A percentile compares a stretch with the other conserved stretches of the same genome.
Conservation (phyloP, 768 basidiomycete genomes). For the Amanita jacksonii region DNA sequence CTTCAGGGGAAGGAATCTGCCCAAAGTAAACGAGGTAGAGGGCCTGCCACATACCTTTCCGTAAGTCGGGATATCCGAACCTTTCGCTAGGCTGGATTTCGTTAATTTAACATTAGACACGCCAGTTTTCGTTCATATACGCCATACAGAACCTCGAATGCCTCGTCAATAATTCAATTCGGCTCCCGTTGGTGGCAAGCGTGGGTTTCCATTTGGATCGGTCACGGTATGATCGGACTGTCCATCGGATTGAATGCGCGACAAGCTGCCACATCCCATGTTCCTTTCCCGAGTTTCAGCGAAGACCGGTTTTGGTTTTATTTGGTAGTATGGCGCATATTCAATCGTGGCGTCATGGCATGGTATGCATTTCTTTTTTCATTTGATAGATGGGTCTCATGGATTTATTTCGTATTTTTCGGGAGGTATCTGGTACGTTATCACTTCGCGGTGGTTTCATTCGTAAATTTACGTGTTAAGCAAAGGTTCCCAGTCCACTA, state of each 20-base stretch:
- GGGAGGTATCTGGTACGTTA: slow-evolving; percentile 72
- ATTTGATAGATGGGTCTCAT: no score
- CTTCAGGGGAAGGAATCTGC: no score
- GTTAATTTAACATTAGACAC: slow-evolving; percentile 68
- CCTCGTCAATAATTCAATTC: slow-evolving; percentile 61
- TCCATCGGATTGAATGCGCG: slow-evolving; percentile 73
- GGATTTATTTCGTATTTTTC: no score
- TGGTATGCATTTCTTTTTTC: slow-evolving; percentile 54
- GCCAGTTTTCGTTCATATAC: slow-evolving; percentile 26
- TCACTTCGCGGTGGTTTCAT: no score
- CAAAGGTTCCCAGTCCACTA: slow-evolving; percentile 80
- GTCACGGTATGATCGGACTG: slow-evolving; percentile 47
- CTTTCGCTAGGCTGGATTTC: slow-evolving; percentile 55
- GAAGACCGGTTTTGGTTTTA: slow-evolving; percentile 67
- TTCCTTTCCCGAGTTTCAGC: slow-evolving; percentile 68
- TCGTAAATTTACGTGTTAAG: no score
- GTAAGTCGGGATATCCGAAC: no score
- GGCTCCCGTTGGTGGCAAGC: slow-evolving; percentile 81
- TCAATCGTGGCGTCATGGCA: slow-evolving; percentile 65
- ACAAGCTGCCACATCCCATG: slow-evolving; percentile 67
- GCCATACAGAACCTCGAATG: slow-evolving; percentile 58
- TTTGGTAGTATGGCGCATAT: slow-evolving; percentile 79
- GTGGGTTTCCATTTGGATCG: slow-evolving; percentile 72
- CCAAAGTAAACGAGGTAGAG: slow-evolving; percentile 46
- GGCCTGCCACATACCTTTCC: slow-evolving; percentile 40